Percentiles rank a stretch among this genome's conserved stretches.
These are phyloP conservation scores for Leccinum griseonigrum DNA, from an alignment of 1,284 basidiomycete species.

Conservation along the genomic window DNA sequence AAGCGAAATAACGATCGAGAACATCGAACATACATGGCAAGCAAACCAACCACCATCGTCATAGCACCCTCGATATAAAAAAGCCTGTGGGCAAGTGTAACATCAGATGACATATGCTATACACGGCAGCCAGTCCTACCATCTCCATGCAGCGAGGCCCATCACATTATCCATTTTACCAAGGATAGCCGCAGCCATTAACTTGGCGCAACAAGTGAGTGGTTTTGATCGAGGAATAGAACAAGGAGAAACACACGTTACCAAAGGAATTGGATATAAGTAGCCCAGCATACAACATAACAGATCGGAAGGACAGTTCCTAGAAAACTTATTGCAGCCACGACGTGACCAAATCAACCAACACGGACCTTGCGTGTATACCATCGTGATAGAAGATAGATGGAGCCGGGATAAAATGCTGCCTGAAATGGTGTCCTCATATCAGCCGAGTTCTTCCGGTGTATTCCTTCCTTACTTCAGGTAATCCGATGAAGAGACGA, in stretches of 20 bases:
- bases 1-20: not conserved
- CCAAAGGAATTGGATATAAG: constrained; percentile 77
- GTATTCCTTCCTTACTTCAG: constrained; percentile 34
- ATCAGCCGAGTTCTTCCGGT: not conserved
- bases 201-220: constrained; percentile 31
- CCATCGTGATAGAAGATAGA: constrained; percentile 61
- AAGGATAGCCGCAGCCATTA: not conserved
- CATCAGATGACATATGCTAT: not conserved
- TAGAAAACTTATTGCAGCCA: constrained; percentile 19
- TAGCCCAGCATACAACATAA: constrained; percentile 67
- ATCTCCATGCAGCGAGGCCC: constrained; percentile 70
- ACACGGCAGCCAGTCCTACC: constrained; percentile 36
- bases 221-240: constrained; percentile 32
- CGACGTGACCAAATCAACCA: not conserved
- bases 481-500: constrained; percentile 2
- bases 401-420: constrained; percentile 61
- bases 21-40: constrained; percentile 44
- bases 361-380: constrained; percentile 56
- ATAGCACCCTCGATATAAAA: constrained; percentile 39
- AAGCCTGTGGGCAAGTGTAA: constrained; percentile 24
- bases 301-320: constrained; percentile 68
- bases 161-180: constrained; percentile 50
- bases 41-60: constrained; percentile 52
- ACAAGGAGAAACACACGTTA: constrained; percentile 39
- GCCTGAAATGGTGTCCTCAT: constrained; percentile 33